Evolutionary conservation across 192 early-diverging fungal genomes (phyloP).

Genomic region (Umbelopsis sp.): DNA sequence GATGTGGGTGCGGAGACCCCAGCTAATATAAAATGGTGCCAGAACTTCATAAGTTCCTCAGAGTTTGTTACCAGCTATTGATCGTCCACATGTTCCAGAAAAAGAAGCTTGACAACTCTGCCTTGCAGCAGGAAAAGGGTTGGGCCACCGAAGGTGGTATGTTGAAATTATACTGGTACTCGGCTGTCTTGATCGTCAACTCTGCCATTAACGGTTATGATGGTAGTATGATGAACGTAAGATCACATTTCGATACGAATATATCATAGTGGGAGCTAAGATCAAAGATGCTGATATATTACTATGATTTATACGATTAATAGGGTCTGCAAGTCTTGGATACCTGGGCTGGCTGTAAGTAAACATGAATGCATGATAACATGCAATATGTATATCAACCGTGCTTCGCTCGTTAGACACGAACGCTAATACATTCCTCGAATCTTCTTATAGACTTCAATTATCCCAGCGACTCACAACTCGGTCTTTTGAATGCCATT

Average conservation of each 20-base stretch:
- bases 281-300: background rate
- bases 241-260: too few relatives aligned
- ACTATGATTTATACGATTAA: background rate
- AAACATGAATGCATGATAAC: background rate
- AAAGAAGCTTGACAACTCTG: constrained; percentile 1
- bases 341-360: constrained; percentile 1
- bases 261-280: too few relatives aligned
- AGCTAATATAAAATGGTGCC: background rate
- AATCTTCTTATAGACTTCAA: background rate
- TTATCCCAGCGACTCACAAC: background rate
- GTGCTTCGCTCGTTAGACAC: too few relatives aligned
- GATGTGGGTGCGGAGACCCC: background rate
- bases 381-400: too few relatives aligned
- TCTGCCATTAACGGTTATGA: constrained; percentile 13
- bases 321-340: constrained; percentile 9
- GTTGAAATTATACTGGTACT: constrained; percentile 1
- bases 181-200: background rate
- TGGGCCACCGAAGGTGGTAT: constrained; percentile 5
- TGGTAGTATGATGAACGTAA: constrained; percentile 17
- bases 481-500: constrained; percentile 2
- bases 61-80: background rate
- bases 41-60: background rate
- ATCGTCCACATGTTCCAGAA: background rate
- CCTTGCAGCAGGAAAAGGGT: background rate
- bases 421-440: background rate